These are phyloP conservation scores for Capsella rubella DNA, from an alignment of 441 rosid species.

Conservation along the genomic window DNA sequence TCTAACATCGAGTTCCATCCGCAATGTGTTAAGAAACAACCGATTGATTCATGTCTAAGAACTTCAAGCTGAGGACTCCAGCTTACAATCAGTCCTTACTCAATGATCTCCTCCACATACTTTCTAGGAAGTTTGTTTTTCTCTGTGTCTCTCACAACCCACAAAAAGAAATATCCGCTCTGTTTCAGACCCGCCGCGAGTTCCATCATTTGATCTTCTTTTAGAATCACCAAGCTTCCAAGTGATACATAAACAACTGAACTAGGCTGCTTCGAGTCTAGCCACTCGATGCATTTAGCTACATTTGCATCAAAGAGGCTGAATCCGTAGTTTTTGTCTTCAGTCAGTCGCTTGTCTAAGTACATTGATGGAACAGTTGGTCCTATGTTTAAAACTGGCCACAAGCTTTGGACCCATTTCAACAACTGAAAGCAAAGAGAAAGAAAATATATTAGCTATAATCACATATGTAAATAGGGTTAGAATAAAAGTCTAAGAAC, in stretches of 20 bases:
- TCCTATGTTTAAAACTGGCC: slow-evolving; percentile 57
- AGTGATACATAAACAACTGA: slow-evolving; percentile 72
- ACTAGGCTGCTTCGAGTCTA: slow-evolving; percentile 46
- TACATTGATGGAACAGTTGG: slow-evolving; percentile 71
- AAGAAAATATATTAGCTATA: not conserved
- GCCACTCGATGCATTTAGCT: slow-evolving; percentile 49
- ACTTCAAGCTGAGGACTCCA: slow-evolving; percentile 70
- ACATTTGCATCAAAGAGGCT: slow-evolving; percentile 47
- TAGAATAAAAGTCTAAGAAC: not conserved
- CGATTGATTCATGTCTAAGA: slow-evolving; percentile 50
- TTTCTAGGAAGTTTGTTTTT: slow-evolving; percentile 47
- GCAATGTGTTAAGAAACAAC: slow-evolving; percentile 67
- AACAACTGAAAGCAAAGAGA: slow-evolving; percentile 37
- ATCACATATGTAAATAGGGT: not conserved
- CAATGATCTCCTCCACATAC: slow-evolving; percentile 23
- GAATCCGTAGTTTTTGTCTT: slow-evolving; percentile 56
- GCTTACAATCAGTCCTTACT: slow-evolving; percentile 52
- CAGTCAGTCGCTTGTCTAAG: slow-evolving; percentile 55
- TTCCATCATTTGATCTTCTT: slow-evolving; percentile 55
- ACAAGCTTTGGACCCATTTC: slow-evolving; percentile 53
- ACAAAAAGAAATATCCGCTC: slow-evolving; percentile 46
- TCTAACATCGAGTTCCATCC: slow-evolving; percentile 75
- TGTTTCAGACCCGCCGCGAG: slow-evolving; percentile 52
- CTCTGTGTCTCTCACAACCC: slow-evolving; percentile 60
- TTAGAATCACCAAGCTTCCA: slow-evolving; percentile 53